phyloP scores from a whole-genome alignment of 768 basidiomycete genomes.

The Sistotremastrum suecicum region DNA sequence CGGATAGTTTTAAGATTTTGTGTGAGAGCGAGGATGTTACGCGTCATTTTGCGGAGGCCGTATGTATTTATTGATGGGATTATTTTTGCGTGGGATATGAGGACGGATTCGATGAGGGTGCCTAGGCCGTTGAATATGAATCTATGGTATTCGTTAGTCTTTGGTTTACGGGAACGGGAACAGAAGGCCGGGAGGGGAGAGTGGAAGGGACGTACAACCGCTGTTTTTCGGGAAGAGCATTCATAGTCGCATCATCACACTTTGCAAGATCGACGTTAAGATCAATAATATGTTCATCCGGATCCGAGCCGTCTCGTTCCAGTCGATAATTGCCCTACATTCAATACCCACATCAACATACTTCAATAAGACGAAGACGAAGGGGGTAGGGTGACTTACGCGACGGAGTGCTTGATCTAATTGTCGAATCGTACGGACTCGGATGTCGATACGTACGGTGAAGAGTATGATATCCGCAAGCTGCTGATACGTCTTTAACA shows the following conservation, averaged over 20 bases:
- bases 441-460: constrained; percentile 76
- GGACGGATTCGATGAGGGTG: constrained; percentile 67
- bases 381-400: constrained; percentile 25
- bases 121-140: constrained; percentile 83
- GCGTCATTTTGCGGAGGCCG: constrained; percentile 76
- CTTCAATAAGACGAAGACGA: not conserved
- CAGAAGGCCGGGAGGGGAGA: not conserved
- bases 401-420: constrained; percentile 67
- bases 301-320: constrained; percentile 76
- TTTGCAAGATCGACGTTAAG: constrained; percentile 68
- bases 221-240: constrained; percentile 47
- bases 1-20: constrained; percentile 76
- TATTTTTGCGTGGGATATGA: constrained; percentile 61
- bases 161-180: not conserved
- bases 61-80: constrained; percentile 55
- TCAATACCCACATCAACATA: constrained; percentile 7
- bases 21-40: constrained; percentile 84
- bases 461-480: constrained; percentile 76
- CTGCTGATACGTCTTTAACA: constrained; percentile 83
- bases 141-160: constrained; percentile 24
- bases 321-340: constrained; percentile 71
- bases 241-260: constrained; percentile 56
- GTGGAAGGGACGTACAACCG: constrained; percentile 37
- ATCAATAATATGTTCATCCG: constrained; percentile 79
- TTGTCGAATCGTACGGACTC: constrained; percentile 73